phyloP scores from a whole-genome alignment of 2,329 filamentous ascomycete genomes.

The Paracoccidioides lutzii region DNA sequence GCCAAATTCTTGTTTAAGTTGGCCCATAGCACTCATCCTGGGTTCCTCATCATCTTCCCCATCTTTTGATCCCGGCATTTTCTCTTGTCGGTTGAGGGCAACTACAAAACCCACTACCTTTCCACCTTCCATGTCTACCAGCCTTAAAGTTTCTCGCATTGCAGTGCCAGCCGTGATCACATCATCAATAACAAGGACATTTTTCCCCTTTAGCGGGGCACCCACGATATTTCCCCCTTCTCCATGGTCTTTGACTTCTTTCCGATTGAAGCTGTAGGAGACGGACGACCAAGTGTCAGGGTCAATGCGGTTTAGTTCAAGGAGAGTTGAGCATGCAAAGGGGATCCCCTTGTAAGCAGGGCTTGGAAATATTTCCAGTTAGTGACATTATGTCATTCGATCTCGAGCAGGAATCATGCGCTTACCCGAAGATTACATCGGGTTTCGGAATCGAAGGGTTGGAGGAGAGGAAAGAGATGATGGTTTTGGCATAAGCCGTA shows the following conservation, averaged over 20 bases:
- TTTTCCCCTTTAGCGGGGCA: slow-evolving; percentile 69
- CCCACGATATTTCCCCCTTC: slow-evolving; percentile 92
- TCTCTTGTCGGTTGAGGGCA: slow-evolving; percentile 59
- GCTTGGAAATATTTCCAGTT: not conserved
- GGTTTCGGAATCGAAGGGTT: slow-evolving; percentile 39
- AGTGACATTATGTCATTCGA: not conserved
- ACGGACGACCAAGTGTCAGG: slow-evolving; percentile 50
- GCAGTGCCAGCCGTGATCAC: slow-evolving; percentile 93
- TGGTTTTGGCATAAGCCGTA: slow-evolving; percentile 58
- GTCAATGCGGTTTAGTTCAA: slow-evolving; percentile 61
- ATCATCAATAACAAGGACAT: slow-evolving; percentile 84
- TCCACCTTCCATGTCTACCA: slow-evolving; percentile 77
- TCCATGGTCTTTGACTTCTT: slow-evolving; percentile 91
- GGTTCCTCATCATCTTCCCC: slow-evolving; percentile 69
- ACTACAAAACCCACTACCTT: slow-evolving; percentile 77
- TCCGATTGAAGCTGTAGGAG: slow-evolving; percentile 86
- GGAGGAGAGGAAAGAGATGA: slow-evolving; percentile 12
- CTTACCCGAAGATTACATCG: slow-evolving; percentile 68
- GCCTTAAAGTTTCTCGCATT: slow-evolving; percentile 79
- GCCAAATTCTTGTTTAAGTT: slow-evolving; percentile 1
- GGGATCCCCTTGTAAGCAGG: slow-evolving; percentile 97
- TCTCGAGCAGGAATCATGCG: not conserved
- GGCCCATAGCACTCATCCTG: slow-evolving; percentile 23
- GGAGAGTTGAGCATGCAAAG: slow-evolving; percentile 62
- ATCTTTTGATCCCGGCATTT: slow-evolving; percentile 52